A percentile compares a stretch with the other conserved stretches of the same genome.
Evolutionary conservation across 441 rosid genomes (phyloP).

Genomic region (Gossypium lobatum): DNA sequence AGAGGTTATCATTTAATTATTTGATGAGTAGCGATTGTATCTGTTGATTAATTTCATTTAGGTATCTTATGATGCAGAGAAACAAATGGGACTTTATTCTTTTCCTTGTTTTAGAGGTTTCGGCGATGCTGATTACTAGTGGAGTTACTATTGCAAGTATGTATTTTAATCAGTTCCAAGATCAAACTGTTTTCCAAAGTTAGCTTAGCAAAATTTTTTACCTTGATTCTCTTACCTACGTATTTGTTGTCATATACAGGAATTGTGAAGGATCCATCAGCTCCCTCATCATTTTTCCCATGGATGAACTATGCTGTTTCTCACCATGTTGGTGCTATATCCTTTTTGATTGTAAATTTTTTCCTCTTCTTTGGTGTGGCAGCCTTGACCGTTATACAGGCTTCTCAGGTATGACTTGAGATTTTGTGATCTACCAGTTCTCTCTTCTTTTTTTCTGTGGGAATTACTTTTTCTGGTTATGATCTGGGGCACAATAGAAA

Average conservation of each 20-base stretch:
- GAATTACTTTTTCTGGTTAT: background rate
- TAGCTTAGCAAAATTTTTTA: background rate
- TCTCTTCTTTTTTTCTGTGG: background rate
- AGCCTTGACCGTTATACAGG: constrained; percentile 73
- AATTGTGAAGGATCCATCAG: constrained; percentile 65
- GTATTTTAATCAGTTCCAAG: constrained; percentile 27
- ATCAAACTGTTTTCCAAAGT: constrained; percentile 12
- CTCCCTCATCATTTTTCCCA: constrained; percentile 77
- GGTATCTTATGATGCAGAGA: constrained; percentile 55
- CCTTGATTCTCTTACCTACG: background rate
- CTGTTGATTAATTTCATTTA: background rate
- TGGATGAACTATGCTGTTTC: constrained; percentile 58
- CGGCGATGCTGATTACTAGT: constrained; percentile 86
- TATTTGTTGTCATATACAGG: constrained; percentile 41
- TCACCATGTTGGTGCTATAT: constrained; percentile 69
- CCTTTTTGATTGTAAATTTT: constrained; percentile 65
- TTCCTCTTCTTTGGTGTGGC: constrained; percentile 90
- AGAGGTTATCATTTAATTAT: background rate
- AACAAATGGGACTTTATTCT: constrained; percentile 92
- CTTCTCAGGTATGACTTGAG: constrained; percentile 62
- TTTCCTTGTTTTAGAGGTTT: constrained; percentile 82
- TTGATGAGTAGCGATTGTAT: background rate
- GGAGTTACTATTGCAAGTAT: constrained; percentile 79
- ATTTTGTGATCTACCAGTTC: background rate
- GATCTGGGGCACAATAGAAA: background rate